These are phyloP conservation scores for Zygoascus tannicola DNA, from an alignment of 805 yeast species.

Conservation along the genomic window DNA sequence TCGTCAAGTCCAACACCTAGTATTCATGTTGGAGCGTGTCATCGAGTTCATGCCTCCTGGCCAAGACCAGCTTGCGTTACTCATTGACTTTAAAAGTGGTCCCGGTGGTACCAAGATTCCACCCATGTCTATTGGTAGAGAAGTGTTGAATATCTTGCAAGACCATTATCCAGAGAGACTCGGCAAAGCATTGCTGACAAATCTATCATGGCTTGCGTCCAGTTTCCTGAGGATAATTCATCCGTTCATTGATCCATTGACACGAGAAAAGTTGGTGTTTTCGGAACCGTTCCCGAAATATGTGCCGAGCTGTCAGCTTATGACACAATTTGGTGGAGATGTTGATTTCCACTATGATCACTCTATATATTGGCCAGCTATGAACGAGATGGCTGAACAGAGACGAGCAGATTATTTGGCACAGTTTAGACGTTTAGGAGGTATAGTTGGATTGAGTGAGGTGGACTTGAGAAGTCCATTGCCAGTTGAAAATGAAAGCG, in stretches of 20 bases:
- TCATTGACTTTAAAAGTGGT: constrained; percentile 83
- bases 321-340: constrained; percentile 73
- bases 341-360: constrained; percentile 81
- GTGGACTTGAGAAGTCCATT: constrained; percentile 47
- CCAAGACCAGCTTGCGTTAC: constrained; percentile 83
- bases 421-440: constrained; percentile 66
- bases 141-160: constrained; percentile 86
- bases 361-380: constrained; percentile 64
- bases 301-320: constrained; percentile 75
- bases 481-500: constrained; percentile 1
- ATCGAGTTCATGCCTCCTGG: constrained; percentile 95
- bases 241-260: constrained; percentile 93
- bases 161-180: constrained; percentile 96
- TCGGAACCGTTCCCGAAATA: constrained; percentile 81
- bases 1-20: constrained; percentile 93
- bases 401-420: constrained; percentile 56
- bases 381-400: constrained; percentile 49
- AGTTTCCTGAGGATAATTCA: constrained; percentile 82
- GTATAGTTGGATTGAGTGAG: constrained; percentile 71
- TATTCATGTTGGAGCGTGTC: constrained; percentile 83
- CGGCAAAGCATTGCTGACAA: constrained; percentile 84
- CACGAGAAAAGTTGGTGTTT: constrained; percentile 86
- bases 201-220: constrained; percentile 92
- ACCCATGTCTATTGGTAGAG: constrained; percentile 81
- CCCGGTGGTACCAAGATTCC: constrained; percentile 61